phyloP scores from a whole-genome alignment of 208 protist genomes.

The Crithidia brevicula region DNA sequence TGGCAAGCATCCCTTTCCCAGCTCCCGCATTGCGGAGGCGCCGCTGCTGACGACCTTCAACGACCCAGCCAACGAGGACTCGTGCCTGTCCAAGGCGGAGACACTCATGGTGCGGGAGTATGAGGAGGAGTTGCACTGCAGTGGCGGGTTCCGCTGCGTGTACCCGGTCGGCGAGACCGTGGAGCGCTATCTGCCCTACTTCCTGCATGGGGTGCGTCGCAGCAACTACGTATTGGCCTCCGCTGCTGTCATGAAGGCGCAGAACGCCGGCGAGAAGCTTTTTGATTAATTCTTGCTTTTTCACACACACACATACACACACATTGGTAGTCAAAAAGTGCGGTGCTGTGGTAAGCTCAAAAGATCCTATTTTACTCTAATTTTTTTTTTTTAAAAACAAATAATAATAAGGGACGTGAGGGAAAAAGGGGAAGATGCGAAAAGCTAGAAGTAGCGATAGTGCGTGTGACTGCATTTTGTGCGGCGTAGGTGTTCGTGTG shows the following conservation, averaged over 20 bases:
- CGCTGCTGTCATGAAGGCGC: conserved; percentile 49
- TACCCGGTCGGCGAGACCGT: conserved; percentile 72
- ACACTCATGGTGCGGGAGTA: conserved; percentile 74
- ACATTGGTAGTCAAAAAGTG: neutral
- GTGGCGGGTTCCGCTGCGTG: conserved; percentile 79
- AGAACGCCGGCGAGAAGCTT: conserved; percentile 19
- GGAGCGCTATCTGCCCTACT: conserved; percentile 73
- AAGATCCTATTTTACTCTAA: neutral
- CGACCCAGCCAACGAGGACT: conserved; percentile 63
- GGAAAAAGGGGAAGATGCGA: too few relatives aligned
- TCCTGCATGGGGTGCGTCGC: conserved; percentile 77
- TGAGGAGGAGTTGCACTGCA: conserved; percentile 83
- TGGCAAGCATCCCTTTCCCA: conserved; percentile 63
- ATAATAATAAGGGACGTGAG: too few relatives aligned
- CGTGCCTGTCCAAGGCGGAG: conserved; percentile 63
- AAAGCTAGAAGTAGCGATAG: too few relatives aligned
- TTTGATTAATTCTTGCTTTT: neutral
- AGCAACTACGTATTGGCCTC: conserved; percentile 88
- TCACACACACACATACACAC: neutral
- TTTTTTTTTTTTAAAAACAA: too few relatives aligned
- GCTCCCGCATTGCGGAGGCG: conserved; percentile 39
- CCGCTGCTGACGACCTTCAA: conserved; percentile 69
- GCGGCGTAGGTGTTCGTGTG: too few relatives aligned
- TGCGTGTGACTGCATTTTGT: too few relatives aligned
- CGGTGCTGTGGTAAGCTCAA: neutral